Evolutionary conservation across 225 moss, liverwort and hornwort genomes (phyloP).

Genomic region (Pleurozium schreberi): DNA sequence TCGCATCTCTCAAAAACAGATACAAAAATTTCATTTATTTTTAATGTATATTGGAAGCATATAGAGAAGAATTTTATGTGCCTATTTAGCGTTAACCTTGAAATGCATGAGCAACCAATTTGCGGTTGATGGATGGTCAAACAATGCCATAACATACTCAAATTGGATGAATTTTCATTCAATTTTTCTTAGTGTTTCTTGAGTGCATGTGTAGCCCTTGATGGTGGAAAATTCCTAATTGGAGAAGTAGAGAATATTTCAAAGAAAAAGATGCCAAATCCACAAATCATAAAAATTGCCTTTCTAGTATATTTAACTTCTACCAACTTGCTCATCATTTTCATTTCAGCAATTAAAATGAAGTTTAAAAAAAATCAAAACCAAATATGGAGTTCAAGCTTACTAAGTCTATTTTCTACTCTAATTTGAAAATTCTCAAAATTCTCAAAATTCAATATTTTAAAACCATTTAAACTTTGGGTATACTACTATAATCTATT

Average conservation of each 20-base stretch:
- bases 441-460: neutral
- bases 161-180: neutral
- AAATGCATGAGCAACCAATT: neutral
- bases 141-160: neutral
- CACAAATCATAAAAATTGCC: neutral
- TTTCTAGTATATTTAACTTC: neutral
- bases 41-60: neutral
- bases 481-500: neutral
- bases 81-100: neutral
- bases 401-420: neutral
- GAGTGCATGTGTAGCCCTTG: rapidly evolving
- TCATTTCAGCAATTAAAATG: neutral
- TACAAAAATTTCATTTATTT: neutral
- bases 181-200: neutral
- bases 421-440: neutral
- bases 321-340: neutral
- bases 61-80: neutral
- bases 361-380: no score
- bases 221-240: neutral
- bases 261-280: neutral
- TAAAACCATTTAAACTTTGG: neutral
- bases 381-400: no score
- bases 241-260: neutral
- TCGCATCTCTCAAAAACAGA: neutral
- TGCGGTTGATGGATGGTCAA: neutral